These are phyloP conservation scores for Ottelia alismoides DNA, from an alignment of 106 monocot species.

Conservation along the genomic window DNA sequence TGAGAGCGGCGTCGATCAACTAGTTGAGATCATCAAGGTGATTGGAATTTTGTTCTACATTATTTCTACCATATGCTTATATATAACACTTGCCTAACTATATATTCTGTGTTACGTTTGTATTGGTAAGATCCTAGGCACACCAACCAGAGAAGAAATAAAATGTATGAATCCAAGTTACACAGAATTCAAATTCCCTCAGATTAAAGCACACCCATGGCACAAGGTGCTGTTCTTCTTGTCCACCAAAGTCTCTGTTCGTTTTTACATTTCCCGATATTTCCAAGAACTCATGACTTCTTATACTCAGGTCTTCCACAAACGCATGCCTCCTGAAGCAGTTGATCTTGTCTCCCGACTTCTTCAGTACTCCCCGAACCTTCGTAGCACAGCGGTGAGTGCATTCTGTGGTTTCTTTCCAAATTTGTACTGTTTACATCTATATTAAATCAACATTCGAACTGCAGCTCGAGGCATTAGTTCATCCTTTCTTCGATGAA, in stretches of 20 bases:
- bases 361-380: slow-evolving; percentile 6
- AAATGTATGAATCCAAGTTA: slow-evolving; percentile 18
- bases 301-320: slow-evolving; percentile 9
- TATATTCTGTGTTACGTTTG: too few species aligned
- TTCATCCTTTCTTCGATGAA: slow-evolving; percentile 12
- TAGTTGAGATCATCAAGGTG: slow-evolving; percentile 17
- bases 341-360: slow-evolving; percentile 6
- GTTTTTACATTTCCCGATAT: too few species aligned
- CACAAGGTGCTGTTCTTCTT: neutral
- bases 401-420: too few species aligned
- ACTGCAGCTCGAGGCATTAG: slow-evolving; percentile 7
- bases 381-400: slow-evolving; percentile 4
- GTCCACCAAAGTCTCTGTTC: too few species aligned
- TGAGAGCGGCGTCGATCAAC: slow-evolving; percentile 9
- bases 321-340: slow-evolving; percentile 8
- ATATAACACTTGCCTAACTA: too few species aligned
- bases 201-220: slow-evolving; percentile 11
- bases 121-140: slow-evolving; percentile 14
- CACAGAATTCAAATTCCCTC: slow-evolving; percentile 14
- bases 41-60: too few species aligned
- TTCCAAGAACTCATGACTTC: too few species aligned
- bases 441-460: neutral
- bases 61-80: too few species aligned
- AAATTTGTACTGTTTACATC: too few species aligned
- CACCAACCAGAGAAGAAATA: slow-evolving; percentile 16